Conservation (phyloP, 805 yeast species). For the Lachancea dasiensis region DNA sequence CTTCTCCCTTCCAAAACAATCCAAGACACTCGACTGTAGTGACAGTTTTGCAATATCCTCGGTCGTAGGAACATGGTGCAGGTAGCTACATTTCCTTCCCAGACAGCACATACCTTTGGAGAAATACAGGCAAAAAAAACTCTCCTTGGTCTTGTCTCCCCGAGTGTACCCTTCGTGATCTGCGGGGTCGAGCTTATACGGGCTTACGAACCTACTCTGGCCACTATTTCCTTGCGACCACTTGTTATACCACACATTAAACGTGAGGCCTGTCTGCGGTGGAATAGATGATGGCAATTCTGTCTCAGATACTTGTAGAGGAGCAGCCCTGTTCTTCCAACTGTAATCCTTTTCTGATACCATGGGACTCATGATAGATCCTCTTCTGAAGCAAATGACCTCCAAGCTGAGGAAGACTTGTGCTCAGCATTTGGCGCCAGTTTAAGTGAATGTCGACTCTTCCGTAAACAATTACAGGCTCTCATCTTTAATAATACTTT, state of each 20-base stretch:
- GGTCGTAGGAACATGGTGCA: conserved; percentile 69
- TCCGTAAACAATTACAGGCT: no score
- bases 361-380: no score
- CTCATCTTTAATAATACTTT: no score
- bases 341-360: no score
- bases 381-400: no score
- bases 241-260: conserved; percentile 81
- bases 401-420: no score
- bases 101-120: conserved; percentile 83
- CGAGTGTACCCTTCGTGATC: conserved; percentile 71
- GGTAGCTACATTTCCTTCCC: conserved; percentile 69
- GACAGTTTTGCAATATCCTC: conserved; percentile 55
- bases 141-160: conserved; percentile 46
- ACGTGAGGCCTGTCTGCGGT: conserved; percentile 72
- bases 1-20: conserved; percentile 91
- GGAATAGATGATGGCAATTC: conserved; percentile 53
- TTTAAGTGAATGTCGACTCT: no score
- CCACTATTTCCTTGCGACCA: conserved; percentile 59
- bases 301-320: conserved; percentile 66
- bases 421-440: no score
- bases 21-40: conserved; percentile 38
- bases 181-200: conserved; percentile 51
- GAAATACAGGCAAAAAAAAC: conserved; percentile 71
- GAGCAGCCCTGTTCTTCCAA: conserved; percentile 48
- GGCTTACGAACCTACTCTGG: conserved; percentile 42